Conservation (phyloP, 495 filamentous ascomycete species). For the Daldinia caldariorum region DNA sequence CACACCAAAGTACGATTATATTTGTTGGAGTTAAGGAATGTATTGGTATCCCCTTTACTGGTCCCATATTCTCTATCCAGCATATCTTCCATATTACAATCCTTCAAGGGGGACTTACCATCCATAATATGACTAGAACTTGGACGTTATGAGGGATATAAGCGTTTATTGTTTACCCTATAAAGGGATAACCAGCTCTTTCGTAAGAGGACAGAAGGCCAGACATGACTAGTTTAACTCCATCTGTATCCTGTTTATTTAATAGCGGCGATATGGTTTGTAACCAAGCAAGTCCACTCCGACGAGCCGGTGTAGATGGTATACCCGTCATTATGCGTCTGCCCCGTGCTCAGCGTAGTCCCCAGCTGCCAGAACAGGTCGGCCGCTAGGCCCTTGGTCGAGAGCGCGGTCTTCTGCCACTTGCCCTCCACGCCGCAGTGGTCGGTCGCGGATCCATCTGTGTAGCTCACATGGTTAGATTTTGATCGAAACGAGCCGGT, state of each 20-base stretch:
- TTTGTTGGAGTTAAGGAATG: too few species aligned
- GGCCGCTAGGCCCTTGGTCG: conserved; percentile 61
- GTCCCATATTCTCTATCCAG: too few species aligned
- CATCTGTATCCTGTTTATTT: conserved; percentile 6
- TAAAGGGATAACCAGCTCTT: too few species aligned
- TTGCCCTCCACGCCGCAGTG: conserved; percentile 59
- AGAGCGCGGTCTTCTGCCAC: conserved; percentile 66
- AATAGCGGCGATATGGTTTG: conserved; percentile 66
- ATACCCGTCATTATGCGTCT: conserved; percentile 69
- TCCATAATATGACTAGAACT: too few species aligned
- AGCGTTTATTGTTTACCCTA: too few species aligned
- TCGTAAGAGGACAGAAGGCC: too few species aligned
- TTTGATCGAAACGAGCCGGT: conserved; percentile 31
- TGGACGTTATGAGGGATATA: too few species aligned
- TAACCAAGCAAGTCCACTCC: conserved; percentile 56
- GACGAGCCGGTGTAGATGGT: conserved; percentile 55
- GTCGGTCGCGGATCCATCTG: conserved; percentile 45
- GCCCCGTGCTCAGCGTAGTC: conserved; percentile 62
- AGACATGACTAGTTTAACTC: too few species aligned
- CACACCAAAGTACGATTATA: too few species aligned
- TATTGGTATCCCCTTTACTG: too few species aligned
- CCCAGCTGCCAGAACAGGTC: conserved; percentile 77
- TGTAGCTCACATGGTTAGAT: conserved; percentile 38
- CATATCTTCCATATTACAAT: too few species aligned
- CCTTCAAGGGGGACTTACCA: too few species aligned